phyloP scores from a whole-genome alignment of 805 yeast species.

The Candida nonsorbophila region DNA sequence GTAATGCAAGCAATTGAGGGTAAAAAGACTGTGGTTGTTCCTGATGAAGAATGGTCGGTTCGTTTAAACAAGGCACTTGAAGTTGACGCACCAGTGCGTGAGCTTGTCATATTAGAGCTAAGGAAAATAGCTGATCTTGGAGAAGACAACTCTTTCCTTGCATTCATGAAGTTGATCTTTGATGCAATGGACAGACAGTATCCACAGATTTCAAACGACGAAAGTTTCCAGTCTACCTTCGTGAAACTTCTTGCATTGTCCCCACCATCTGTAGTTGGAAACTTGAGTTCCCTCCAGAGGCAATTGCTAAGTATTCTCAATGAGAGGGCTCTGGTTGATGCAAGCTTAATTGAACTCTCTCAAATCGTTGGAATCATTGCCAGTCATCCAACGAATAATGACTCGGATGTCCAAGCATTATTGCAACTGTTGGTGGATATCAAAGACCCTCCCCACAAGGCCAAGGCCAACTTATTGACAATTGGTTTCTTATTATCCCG shows the following conservation, averaged over 20 bases:
- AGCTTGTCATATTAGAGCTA: constrained; percentile 16
- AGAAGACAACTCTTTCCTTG: constrained; percentile 13
- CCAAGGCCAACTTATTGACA: constrained; percentile 22
- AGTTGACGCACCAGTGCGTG: constrained; percentile 48
- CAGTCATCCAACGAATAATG: constrained; percentile 29
- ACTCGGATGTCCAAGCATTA: constrained; percentile 5
- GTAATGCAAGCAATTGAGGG: constrained; percentile 61
- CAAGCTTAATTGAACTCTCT: constrained; percentile 28
- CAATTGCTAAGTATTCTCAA: constrained; percentile 19
- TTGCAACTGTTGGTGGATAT: constrained; percentile 4
- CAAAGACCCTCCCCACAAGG: constrained; percentile 8
- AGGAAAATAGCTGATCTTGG: constrained; percentile 6
- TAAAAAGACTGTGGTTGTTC: constrained; percentile 48
- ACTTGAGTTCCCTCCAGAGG: constrained; percentile 12
- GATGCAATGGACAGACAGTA: constrained; percentile 27
- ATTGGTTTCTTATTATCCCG: constrained; percentile 45
- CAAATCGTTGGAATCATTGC: constrained; percentile 45
- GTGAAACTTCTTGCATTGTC: constrained; percentile 26
- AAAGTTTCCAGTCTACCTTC: constrained; percentile 32
- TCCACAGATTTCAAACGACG: constrained; percentile 10
- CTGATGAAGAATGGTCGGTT: constrained; percentile 71
- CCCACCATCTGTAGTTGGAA: constrained; percentile 18
- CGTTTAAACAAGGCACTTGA: constrained; percentile 67
- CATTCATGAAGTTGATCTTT: constrained; percentile 28
- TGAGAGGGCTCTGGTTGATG: constrained; percentile 15